A percentile compares a stretch with the other conserved stretches of the same genome.
Conservation (phyloP, 352 stramenopile genomes). For the Globisporangium polare region DNA sequence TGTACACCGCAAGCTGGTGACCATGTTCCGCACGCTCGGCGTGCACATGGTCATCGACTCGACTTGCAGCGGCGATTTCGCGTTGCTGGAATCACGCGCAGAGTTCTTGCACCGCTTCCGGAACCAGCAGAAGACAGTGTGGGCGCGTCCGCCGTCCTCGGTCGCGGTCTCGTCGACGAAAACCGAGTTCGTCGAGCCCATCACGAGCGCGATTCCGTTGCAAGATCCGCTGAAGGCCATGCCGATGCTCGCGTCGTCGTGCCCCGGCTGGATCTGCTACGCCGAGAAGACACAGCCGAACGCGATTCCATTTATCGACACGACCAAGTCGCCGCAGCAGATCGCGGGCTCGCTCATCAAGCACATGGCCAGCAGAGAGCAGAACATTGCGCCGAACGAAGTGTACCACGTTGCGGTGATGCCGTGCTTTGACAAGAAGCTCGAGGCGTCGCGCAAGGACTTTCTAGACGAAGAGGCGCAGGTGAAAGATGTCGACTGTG, state of each 20-base stretch:
- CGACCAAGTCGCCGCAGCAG: slow-evolving; percentile 94
- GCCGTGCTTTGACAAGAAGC: slow-evolving; percentile 99
- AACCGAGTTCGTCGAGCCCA: slow-evolving; percentile 66
- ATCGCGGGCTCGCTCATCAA: slow-evolving; percentile 89
- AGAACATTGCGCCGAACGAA: slow-evolving; percentile 41
- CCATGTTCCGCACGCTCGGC: slow-evolving; percentile 73
- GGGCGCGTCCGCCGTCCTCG: slow-evolving; percentile 60
- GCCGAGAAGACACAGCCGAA: slow-evolving; percentile 96
- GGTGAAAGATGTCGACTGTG: slow-evolving; percentile 92
- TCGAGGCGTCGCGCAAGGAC: slow-evolving; percentile 94
- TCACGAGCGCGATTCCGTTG: slow-evolving; percentile 39
- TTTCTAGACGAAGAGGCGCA: slow-evolving; percentile 65
- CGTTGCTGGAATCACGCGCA: slow-evolving; percentile 90
- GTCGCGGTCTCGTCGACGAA: slow-evolving; percentile 61
- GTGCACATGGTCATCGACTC: slow-evolving; percentile 92
- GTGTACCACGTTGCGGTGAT: slow-evolving; percentile 96
- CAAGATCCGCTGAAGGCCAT: slow-evolving; percentile 68
- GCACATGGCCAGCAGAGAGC: slow-evolving; percentile 63
- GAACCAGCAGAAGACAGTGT: slow-evolving; percentile 74
- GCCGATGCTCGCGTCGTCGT: slow-evolving; percentile 95
- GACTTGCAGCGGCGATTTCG: slow-evolving; percentile 88
- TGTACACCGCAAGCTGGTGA: slow-evolving; percentile 75
- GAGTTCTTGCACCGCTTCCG: slow-evolving; percentile 87
- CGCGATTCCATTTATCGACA: slow-evolving; percentile 94
- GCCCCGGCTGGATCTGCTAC: slow-evolving; percentile 97